phyloP scores from a whole-genome alignment of 768 basidiomycete genomes.

The Multifurca ochricompacta region DNA sequence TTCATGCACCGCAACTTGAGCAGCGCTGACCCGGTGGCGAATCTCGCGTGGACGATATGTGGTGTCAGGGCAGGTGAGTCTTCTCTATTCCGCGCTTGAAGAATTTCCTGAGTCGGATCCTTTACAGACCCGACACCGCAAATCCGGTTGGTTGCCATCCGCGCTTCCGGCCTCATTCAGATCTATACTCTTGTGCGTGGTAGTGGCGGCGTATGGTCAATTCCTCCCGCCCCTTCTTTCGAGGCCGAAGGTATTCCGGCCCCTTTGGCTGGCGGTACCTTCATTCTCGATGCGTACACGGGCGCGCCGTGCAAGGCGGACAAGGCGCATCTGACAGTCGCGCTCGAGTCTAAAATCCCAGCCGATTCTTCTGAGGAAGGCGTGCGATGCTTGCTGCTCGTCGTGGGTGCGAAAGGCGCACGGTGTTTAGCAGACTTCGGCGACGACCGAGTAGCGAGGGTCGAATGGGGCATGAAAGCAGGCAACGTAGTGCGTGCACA shows the following conservation, averaged over 20 bases:
- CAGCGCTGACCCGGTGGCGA: slow-evolving; percentile 39
- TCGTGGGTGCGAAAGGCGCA: slow-evolving; percentile 51
- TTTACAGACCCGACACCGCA: slow-evolving; percentile 36
- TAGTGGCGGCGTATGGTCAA: slow-evolving; percentile 32
- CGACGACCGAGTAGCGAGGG: slow-evolving; percentile 59
- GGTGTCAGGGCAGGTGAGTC: slow-evolving; percentile 44
- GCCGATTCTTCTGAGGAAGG: slow-evolving; percentile 23
- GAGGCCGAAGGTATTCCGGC: slow-evolving; percentile 36
- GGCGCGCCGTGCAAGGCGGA: slow-evolving; percentile 41
- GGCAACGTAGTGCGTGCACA: slow-evolving; percentile 45
- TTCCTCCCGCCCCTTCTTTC: slow-evolving; percentile 28
- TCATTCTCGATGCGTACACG: slow-evolving; percentile 48
- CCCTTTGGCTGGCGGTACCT: slow-evolving; percentile 40
- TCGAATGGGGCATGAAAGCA: slow-evolving; percentile 50
- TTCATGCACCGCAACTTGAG: slow-evolving; percentile 30
- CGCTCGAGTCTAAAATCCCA: slow-evolving; percentile 20
- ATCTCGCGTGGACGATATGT: slow-evolving; percentile 62
- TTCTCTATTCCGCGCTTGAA: not conserved
- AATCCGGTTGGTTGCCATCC: slow-evolving; percentile 56
- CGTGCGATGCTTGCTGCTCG: slow-evolving; percentile 39
- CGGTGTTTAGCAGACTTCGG: slow-evolving; percentile 48
- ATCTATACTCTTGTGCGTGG: slow-evolving; percentile 44
- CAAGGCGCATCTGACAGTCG: slow-evolving; percentile 35
- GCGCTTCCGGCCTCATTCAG: slow-evolving; percentile 49
- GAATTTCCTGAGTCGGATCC: not conserved